A percentile compares a stretch with the other conserved stretches of the same genome.
Conservation (phyloP, 352 stramenopile genomes). For the Pythium guiyangense region DNA sequence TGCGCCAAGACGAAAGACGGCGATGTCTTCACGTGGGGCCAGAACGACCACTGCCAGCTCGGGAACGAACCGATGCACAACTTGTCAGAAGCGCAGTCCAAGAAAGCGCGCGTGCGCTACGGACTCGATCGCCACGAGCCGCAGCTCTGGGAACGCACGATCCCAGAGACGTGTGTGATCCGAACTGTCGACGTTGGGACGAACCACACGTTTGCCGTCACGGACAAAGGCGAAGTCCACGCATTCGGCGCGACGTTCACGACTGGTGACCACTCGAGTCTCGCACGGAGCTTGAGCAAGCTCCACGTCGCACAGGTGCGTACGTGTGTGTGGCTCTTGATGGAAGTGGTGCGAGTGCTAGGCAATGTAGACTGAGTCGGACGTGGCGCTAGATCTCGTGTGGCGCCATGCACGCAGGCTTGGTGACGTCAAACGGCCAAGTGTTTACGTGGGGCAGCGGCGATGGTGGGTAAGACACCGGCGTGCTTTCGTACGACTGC, state of each 20-base stretch:
- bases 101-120: conserved; percentile 55
- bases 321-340: too few species aligned
- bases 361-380: background rate
- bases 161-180: conserved; percentile 54
- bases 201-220: conserved; percentile 69
- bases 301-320: conserved; percentile 53
- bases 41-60: conserved; percentile 80
- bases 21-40: conserved; percentile 81
- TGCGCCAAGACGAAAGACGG: conserved; percentile 71
- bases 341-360: background rate
- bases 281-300: conserved; percentile 52
- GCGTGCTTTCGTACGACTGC: background rate
- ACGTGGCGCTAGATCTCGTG: conserved; percentile 56
- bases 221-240: conserved; percentile 41
- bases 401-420: conserved; percentile 65
- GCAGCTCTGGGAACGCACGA: conserved; percentile 61
- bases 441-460: conserved; percentile 79
- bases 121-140: conserved; percentile 56
- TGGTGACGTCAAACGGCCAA: conserved; percentile 70
- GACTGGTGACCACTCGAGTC: conserved; percentile 49
- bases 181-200: conserved; percentile 55
- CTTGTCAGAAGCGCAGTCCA: conserved; percentile 41
- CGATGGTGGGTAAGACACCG: conserved; percentile 65
- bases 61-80: conserved; percentile 62
- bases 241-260: conserved; percentile 70